These are phyloP conservation scores for Pezicula radicicola DNA, from an alignment of 2,329 filamentous ascomycete genomes.

Conservation along the genomic window DNA sequence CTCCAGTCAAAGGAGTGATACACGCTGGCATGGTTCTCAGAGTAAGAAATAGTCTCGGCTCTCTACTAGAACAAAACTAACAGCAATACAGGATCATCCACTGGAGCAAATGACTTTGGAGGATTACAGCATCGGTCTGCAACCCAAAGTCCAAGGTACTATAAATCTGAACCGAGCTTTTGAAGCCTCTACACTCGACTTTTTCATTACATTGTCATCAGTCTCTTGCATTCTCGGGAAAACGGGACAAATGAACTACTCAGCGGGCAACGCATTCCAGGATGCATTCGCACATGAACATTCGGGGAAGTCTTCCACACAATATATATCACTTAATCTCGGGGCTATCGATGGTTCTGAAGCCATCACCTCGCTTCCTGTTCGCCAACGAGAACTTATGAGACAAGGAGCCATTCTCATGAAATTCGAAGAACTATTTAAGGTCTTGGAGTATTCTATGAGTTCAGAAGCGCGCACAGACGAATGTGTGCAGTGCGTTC, in stretches of 20 bases:
- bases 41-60: constrained; percentile 4
- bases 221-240: constrained; percentile 11
- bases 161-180: constrained; percentile 8
- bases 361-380: constrained; percentile 3
- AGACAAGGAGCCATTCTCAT: constrained; percentile 12
- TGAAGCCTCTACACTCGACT: constrained; percentile 6
- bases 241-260: constrained; percentile 27
- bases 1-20: constrained; percentile 20
- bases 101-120: constrained; percentile 21
- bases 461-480: constrained; percentile 14
- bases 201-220: constrained; percentile 12
- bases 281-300: constrained; percentile 16
- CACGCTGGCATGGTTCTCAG: constrained; percentile 24
- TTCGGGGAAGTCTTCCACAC: background rate
- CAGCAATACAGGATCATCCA: constrained; percentile 12
- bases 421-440: constrained; percentile 20
- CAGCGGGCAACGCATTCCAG: constrained; percentile 31
- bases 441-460: constrained; percentile 19
- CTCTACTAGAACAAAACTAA: background rate
- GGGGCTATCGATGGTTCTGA: constrained; percentile 16
- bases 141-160: constrained; percentile 14
- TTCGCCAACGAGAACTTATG: constrained; percentile 7
- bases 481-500: constrained; percentile 10
- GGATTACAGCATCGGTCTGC: constrained; percentile 5
- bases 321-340: constrained; percentile 19